Evolutionary conservation across 352 stramenopile species (phyloP).

Genomic region (Peronospora belbahrii): DNA sequence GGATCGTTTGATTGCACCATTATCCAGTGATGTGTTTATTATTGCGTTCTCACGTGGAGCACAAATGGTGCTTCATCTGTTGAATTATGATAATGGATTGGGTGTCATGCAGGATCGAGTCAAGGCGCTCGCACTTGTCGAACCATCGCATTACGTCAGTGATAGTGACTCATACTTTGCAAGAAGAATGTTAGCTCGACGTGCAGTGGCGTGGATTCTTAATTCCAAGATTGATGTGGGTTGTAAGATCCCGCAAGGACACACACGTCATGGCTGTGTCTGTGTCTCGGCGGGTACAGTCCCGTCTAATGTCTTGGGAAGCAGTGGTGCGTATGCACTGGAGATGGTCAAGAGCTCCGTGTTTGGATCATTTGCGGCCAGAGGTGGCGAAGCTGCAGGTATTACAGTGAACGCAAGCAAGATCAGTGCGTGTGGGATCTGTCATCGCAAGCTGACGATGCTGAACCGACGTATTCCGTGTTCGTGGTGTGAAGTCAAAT

Average conservation of each 20-base stretch:
- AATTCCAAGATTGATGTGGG: conserved; percentile 67
- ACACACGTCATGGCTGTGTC: conserved; percentile 65
- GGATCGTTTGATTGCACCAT: conserved; percentile 66
- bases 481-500: conserved; percentile 82
- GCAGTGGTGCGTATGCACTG: conserved; percentile 67
- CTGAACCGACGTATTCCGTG: conserved; percentile 74
- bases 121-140: conserved; percentile 70
- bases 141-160: conserved; percentile 73
- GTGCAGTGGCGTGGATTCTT: conserved; percentile 67
- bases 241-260: conserved; percentile 61
- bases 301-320: conserved; percentile 54
- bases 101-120: conserved; percentile 76
- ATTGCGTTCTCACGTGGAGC: conserved; percentile 67
- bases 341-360: conserved; percentile 82
- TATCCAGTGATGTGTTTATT: conserved; percentile 64
- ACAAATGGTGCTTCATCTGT: conserved; percentile 75
- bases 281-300: conserved; percentile 72
- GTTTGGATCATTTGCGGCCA: conserved; percentile 72
- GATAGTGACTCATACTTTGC: conserved; percentile 75
- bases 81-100: conserved; percentile 71
- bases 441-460: conserved; percentile 72
- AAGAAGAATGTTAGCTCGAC: conserved; percentile 54
- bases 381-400: conserved; percentile 51
- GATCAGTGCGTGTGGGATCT: conserved; percentile 70
- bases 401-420: conserved; percentile 73